Evolutionary conservation across 129 eudicot species (phyloP).

Genomic region (Kitagawia praeruptora): DNA sequence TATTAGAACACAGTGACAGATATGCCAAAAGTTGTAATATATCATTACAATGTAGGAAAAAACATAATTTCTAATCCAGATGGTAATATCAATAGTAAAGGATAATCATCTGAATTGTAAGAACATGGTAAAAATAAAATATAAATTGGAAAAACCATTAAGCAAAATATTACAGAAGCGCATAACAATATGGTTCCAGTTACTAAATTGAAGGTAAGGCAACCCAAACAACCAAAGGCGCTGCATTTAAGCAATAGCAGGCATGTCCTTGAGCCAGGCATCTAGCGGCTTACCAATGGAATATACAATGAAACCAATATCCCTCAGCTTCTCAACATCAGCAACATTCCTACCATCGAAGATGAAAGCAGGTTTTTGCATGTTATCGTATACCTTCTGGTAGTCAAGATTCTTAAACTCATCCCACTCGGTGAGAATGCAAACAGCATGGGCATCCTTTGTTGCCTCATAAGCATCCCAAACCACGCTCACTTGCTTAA

Average conservation of each 20-base stretch:
- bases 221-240: neutral
- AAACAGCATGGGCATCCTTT: slow-evolving; percentile 70
- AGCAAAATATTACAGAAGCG: slow-evolving; percentile 36
- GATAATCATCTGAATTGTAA: neutral
- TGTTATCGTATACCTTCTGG: slow-evolving; percentile 67
- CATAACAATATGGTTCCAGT: slow-evolving; percentile 6
- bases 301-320: slow-evolving; percentile 81
- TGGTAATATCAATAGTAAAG: slow-evolving; percentile 3
- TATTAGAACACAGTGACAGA: neutral
- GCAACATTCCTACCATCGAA: slow-evolving; percentile 82
- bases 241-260: slow-evolving; percentile 49
- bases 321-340: slow-evolving; percentile 51
- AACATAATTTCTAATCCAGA: slow-evolving; percentile 9
- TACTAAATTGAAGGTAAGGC: neutral
- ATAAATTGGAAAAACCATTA: slow-evolving; percentile 12
- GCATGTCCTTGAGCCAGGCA: slow-evolving; percentile 91
- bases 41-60: slow-evolving; percentile 22
- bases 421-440: slow-evolving; percentile 85
- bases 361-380: slow-evolving; percentile 86
- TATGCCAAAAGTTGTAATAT: slow-evolving; percentile 8
- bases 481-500: slow-evolving; percentile 62
- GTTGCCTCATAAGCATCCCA: slow-evolving; percentile 89
- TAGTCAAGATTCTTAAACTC: slow-evolving; percentile 75
- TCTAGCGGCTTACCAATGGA: slow-evolving; percentile 89
- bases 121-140: neutral